Evolutionary conservation across 1,284 basidiomycete genomes (phyloP).

Genomic region (Cutaneotrichosporon spelunceum): DNA sequence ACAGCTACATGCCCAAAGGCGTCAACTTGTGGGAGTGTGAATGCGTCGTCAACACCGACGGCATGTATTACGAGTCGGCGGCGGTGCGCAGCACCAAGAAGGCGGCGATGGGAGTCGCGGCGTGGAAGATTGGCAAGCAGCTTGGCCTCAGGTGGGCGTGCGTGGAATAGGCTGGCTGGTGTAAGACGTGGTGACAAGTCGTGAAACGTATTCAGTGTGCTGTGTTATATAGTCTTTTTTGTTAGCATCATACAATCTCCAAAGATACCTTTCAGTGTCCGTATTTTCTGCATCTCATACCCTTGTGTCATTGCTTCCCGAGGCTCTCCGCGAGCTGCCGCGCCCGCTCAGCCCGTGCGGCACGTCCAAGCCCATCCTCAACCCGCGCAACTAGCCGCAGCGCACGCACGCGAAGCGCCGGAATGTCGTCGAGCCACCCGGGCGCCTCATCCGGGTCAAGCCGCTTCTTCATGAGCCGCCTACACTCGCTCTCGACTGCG

Average conservation of each 20-base stretch:
- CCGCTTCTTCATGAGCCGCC: constrained; percentile 20
- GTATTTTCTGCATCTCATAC: neutral
- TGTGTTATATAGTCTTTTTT: neutral
- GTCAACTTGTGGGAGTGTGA: constrained; percentile 8
- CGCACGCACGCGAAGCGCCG: constrained; percentile 23
- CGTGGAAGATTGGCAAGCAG: constrained; percentile 34
- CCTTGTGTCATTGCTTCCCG: neutral
- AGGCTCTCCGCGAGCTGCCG: constrained; percentile 11
- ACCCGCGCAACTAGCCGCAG: constrained; percentile 25
- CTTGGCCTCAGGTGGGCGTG: constrained; percentile 10
- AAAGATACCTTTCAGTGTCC: neutral
- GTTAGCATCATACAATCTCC: neutral
- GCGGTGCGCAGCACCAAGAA: constrained; percentile 36
- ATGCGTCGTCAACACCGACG: constrained; percentile 6
- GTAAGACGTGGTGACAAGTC: neutral
- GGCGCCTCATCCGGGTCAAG: constrained; percentile 2
- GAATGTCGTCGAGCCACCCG: constrained; percentile 15
- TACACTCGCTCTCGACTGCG: constrained; percentile 28
- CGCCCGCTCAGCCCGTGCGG: constrained; percentile 27
- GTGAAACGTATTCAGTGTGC: too few species aligned
- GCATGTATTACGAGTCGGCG: constrained; percentile 18
- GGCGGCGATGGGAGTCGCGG: constrained; percentile 33
- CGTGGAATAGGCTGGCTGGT: neutral
- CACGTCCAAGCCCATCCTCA: constrained; percentile 33
- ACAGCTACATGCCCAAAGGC: constrained; percentile 1